Evolutionary conservation across 768 basidiomycete species (phyloP).

Genomic region (Russula foetens): DNA sequence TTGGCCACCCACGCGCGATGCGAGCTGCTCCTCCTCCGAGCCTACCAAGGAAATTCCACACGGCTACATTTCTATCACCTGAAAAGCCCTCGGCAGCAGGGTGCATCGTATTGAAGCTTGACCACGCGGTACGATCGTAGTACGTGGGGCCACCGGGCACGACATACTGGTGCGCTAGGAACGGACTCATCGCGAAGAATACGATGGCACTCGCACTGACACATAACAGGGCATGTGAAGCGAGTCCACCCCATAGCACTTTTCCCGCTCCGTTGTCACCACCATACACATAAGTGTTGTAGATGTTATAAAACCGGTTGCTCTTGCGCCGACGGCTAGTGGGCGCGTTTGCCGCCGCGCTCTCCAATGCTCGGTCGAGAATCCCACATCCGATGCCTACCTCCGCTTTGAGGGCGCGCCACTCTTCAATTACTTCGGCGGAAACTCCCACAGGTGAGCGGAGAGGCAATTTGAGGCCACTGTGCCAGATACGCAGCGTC

Average conservation of each 20-base stretch:
- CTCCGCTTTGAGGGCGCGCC: constrained; percentile 73
- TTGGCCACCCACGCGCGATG: constrained; percentile 72
- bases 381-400: constrained; percentile 70
- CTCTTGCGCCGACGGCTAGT: constrained; percentile 25
- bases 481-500: constrained; percentile 64
- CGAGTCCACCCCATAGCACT: constrained; percentile 7
- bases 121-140: constrained; percentile 75
- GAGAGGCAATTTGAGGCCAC: constrained; percentile 41
- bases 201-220: constrained; percentile 56
- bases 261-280: constrained; percentile 30
- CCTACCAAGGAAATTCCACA: constrained; percentile 65
- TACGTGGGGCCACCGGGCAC: constrained; percentile 62
- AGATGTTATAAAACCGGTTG: constrained; percentile 75
- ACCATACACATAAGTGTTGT: constrained; percentile 62
- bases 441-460: constrained; percentile 44
- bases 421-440: constrained; percentile 61
- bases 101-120: constrained; percentile 66
- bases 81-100: constrained; percentile 63
- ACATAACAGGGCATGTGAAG: constrained; percentile 31
- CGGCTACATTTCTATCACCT: constrained; percentile 45
- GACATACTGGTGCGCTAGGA: constrained; percentile 45
- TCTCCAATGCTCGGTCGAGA: constrained; percentile 62
- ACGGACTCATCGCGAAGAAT: constrained; percentile 53
- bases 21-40: constrained; percentile 70
- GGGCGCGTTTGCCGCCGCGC: constrained; percentile 6